A percentile compares a stretch with the other conserved stretches of the same genome.
Evolutionary conservation across 179 eudicot species (phyloP).

Genomic region (Monotropa hypopitys): DNA sequence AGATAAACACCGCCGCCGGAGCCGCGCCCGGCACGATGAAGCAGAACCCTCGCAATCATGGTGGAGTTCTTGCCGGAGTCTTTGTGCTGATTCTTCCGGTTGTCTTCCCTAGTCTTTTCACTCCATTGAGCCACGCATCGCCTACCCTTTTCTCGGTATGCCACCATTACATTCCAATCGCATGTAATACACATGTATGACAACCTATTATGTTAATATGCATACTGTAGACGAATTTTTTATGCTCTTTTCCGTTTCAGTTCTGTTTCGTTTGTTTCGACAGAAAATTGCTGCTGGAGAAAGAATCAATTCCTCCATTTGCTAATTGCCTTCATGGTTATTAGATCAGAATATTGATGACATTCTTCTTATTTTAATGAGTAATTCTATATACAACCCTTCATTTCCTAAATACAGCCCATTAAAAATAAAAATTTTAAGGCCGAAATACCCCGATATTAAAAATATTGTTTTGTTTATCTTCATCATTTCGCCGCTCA

Average conservation of each 20-base stretch:
- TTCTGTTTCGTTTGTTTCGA: neutral
- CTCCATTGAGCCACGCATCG: slow-evolving; percentile 37
- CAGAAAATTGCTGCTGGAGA: neutral
- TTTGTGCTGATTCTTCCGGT: slow-evolving; percentile 34
- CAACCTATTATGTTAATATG: neutral
- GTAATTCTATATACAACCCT: neutral
- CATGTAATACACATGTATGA: neutral
- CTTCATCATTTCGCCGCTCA: too few relatives aligned
- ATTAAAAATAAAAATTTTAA: too few relatives aligned
- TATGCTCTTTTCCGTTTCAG: neutral
- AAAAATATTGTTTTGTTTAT: too few relatives aligned
- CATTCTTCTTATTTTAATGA: neutral
- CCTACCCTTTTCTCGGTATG: slow-evolving; percentile 47
- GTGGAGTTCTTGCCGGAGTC: slow-evolving; percentile 28
- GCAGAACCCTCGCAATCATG: slow-evolving; percentile 6
- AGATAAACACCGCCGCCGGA: slow-evolving; percentile 4
- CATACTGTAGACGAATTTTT: neutral
- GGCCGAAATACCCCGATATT: too few relatives aligned
- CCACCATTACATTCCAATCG: neutral
- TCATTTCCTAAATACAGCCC: too few relatives aligned
- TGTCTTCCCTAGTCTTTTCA: slow-evolving; percentile 21
- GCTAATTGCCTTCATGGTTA: neutral
- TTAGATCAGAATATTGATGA: neutral
- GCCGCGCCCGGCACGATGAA: slow-evolving; percentile 14
- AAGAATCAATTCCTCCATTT: neutral